Evolutionary conservation across 257 asterid genomes (phyloP).

Genomic region (Paulownia fortunei): DNA sequence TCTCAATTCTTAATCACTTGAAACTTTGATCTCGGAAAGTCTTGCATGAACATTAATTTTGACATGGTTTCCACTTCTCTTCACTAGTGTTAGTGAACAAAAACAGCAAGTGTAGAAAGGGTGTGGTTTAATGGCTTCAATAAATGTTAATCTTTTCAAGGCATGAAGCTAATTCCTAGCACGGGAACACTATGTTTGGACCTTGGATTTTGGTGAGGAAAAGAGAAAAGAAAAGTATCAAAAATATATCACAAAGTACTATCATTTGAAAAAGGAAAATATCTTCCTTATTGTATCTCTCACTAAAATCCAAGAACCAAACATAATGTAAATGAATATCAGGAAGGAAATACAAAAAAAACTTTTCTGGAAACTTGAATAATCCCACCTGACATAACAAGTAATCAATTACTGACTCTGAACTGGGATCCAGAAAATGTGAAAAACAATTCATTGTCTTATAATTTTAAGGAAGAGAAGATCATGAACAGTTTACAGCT

Average conservation of each 20-base stretch:
- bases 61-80: no score
- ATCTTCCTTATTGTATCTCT: background rate
- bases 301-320: background rate
- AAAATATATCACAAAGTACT: background rate
- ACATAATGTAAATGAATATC: background rate
- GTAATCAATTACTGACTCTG: background rate
- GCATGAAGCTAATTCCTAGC: background rate
- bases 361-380: background rate
- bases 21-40: no score
- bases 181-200: no score
- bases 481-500: background rate
- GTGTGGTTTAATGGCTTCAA: background rate
- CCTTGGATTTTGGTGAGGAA: no score
- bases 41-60: no score
- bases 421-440: background rate
- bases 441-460: background rate
- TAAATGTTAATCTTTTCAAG: background rate
- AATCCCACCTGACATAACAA: background rate
- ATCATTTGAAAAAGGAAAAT: background rate
- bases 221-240: background rate
- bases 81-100: no score
- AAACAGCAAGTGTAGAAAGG: background rate
- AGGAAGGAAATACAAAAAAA: background rate
- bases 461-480: background rate
- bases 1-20: no score